Percentiles rank a stretch among this genome's conserved stretches.
phyloP scores from a whole-genome alignment of 768 basidiomycete species.

The Boletus pseudo-olivaceus region DNA sequence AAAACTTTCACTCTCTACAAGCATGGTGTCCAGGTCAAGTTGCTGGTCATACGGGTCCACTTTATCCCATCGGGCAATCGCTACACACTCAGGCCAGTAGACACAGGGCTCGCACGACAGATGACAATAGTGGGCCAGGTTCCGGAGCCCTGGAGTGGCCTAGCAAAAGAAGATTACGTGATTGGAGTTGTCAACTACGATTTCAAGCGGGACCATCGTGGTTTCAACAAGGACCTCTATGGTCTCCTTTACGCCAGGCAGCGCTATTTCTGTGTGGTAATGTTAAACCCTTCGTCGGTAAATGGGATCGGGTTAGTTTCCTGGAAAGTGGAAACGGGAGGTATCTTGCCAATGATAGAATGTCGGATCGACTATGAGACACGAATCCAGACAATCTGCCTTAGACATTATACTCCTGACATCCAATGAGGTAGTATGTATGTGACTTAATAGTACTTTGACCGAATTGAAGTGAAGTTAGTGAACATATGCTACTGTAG shows the following conservation, averaged over 20 bases:
- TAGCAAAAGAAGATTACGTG: not conserved
- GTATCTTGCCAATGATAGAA: not conserved
- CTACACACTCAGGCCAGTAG: not conserved
- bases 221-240: not conserved
- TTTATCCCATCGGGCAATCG: not conserved
- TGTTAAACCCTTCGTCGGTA: not conserved
- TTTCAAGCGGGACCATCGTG: too few relatives aligned
- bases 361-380: not conserved
- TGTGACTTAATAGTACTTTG: too few relatives aligned
- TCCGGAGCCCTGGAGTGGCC: not conserved
- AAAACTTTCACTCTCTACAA: not conserved
- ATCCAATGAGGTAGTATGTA: not conserved
- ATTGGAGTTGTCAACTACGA: not conserved
- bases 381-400: not conserved
- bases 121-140: not conserved
- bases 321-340: not conserved
- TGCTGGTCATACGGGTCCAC: not conserved
- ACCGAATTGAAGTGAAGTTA: too few relatives aligned
- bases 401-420: not conserved
- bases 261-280: not conserved
- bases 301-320: not conserved
- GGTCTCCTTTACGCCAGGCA: not conserved
- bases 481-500: too few relatives aligned
- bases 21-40: not conserved
- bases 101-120: not conserved